These are phyloP conservation scores for Chlamydomonas urium DNA, from an alignment of 139 green algal species.

Conservation along the genomic window DNA sequence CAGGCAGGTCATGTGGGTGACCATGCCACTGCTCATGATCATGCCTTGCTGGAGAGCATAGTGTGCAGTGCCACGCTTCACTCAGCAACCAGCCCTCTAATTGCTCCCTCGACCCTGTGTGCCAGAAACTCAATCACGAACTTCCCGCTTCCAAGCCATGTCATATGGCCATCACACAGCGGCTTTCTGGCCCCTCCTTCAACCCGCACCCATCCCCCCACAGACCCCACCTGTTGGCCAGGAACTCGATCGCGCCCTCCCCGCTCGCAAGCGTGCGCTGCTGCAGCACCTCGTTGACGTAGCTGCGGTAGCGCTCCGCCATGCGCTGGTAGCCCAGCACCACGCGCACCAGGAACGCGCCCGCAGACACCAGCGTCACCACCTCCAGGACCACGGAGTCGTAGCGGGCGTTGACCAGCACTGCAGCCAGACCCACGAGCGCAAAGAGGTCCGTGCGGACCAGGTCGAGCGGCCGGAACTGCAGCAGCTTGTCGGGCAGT, in stretches of 20 bases:
- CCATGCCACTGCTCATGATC: too few species aligned
- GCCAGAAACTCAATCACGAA: too few species aligned
- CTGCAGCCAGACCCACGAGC: constrained; percentile 17
- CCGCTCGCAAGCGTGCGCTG: constrained; percentile 23
- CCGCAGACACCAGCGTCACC: constrained; percentile 23
- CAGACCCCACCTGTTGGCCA: constrained; percentile 3
- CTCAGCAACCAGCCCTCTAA: background rate
- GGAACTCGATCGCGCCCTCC: constrained; percentile 28
- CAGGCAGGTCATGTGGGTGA: too few species aligned
- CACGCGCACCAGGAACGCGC: constrained; percentile 29
- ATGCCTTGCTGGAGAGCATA: background rate
- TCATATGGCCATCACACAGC: too few species aligned
- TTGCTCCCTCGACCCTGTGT: background rate
- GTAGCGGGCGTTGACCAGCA: constrained; percentile 19
- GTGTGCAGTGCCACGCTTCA: background rate
- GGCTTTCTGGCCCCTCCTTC: constrained; percentile 17
- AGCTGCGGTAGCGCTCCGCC: constrained; percentile 27
- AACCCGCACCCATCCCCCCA: background rate
- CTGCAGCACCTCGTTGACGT: constrained; percentile 27
- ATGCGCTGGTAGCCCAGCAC: constrained; percentile 40
- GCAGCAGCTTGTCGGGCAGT: constrained; percentile 40
- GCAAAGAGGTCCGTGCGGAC: constrained; percentile 25
- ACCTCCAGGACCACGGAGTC: constrained; percentile 25
- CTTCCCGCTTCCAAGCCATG: too few species aligned
- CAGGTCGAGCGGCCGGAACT: constrained; percentile 40